Evolutionary conservation across 1,139 yeast genomes (phyloP).

Genomic region (Scheffersomyces stambukii): DNA sequence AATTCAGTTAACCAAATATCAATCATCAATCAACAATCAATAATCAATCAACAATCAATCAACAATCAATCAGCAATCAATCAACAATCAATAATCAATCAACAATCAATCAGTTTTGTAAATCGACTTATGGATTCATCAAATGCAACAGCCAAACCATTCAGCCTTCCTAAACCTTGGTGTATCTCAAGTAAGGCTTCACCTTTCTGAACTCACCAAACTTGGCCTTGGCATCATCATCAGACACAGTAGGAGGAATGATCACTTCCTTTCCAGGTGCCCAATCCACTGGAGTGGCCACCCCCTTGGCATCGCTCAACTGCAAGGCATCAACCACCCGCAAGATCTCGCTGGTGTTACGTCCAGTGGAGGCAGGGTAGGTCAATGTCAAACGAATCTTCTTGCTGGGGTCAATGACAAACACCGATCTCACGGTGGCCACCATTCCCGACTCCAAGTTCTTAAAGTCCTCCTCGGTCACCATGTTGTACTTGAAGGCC

Average conservation of each 20-base stretch:
- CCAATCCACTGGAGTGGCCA: conserved; percentile 81
- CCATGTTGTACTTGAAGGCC: conserved; percentile 83
- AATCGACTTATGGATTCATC: too few relatives aligned
- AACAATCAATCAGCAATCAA: too few relatives aligned
- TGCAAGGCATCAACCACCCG: conserved; percentile 86
- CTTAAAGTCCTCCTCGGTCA: conserved; percentile 82
- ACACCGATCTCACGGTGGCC: conserved; percentile 83
- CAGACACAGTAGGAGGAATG: conserved; percentile 77
- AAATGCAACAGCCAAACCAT: too few relatives aligned
- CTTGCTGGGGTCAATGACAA: conserved; percentile 82
- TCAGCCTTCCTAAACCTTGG: conserved; percentile 21
- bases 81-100: too few relatives aligned
- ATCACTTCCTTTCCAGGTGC: conserved; percentile 80
- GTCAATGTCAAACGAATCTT: conserved; percentile 78
- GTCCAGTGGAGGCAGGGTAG: conserved; percentile 89
- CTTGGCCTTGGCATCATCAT: conserved; percentile 76
- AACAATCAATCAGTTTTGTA: too few relatives aligned
- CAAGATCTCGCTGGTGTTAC: conserved; percentile 84
- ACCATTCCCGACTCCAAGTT: conserved; percentile 67
- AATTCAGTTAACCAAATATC: too few relatives aligned
- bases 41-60: too few relatives aligned
- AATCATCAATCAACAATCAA: background rate
- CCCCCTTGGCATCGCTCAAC: conserved; percentile 70
- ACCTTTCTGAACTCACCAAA: conserved; percentile 78
- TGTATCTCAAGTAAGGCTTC: conserved; percentile 78